These are phyloP conservation scores for Acorus gramineus DNA, from an alignment of 106 monocot species.

Conservation along the genomic window DNA sequence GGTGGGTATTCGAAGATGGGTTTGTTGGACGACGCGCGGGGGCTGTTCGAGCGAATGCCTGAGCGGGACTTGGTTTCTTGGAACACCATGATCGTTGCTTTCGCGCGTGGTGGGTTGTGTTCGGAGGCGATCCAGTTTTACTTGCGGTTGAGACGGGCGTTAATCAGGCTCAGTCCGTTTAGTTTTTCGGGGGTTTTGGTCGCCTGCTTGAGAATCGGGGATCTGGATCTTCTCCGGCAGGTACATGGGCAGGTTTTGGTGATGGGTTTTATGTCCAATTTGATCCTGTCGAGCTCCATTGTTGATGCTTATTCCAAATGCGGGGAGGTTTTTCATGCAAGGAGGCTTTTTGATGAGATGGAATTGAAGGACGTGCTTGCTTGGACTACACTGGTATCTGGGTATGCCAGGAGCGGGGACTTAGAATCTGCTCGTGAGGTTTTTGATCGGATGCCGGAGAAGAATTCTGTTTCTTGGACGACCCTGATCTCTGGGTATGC, in stretches of 20 bases:
- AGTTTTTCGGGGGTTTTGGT: slow-evolving; percentile 51
- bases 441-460: slow-evolving; percentile 67
- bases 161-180: slow-evolving; percentile 23
- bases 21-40: slow-evolving; percentile 19
- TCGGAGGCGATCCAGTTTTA: slow-evolving; percentile 37
- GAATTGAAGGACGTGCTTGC: slow-evolving; percentile 32
- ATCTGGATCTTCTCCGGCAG: slow-evolving; percentile 24
- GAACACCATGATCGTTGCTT: slow-evolving; percentile 58
- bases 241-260: slow-evolving; percentile 50
- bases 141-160: slow-evolving; percentile 24
- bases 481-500: slow-evolving; percentile 54
- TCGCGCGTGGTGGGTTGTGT: slow-evolving; percentile 26
- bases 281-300: slow-evolving; percentile 46
- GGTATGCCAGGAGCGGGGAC: slow-evolving; percentile 44
- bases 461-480: slow-evolving; percentile 61
- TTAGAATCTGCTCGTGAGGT: slow-evolving; percentile 32
- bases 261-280: slow-evolving; percentile 40
- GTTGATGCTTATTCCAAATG: slow-evolving; percentile 61
- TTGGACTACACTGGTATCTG: slow-evolving; percentile 62
- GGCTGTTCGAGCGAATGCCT: slow-evolving; percentile 47
- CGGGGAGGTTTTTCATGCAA: slow-evolving; percentile 28
- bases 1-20: slow-evolving; percentile 43
- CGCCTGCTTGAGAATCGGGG: slow-evolving; percentile 37
- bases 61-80: slow-evolving; percentile 54
- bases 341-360: slow-evolving; percentile 57